Evolutionary conservation across 164 flowering plant genomes (phyloP), one percentile per base, ranked within the genome.

Genomic region (Vitis riparia): DNA sequence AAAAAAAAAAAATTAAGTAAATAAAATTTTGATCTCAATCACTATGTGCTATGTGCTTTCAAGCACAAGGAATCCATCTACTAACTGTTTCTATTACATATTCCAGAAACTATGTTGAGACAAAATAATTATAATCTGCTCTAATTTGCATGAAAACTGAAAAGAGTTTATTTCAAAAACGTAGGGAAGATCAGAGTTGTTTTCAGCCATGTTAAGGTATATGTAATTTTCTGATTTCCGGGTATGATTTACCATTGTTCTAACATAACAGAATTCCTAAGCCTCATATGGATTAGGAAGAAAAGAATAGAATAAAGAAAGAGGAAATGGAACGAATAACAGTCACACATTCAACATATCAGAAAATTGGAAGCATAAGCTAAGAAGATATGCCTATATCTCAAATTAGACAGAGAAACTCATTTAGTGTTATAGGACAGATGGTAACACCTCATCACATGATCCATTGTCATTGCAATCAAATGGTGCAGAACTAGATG

Each of bases 401-500:
- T 23, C 60, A 30, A 32, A 48, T n/a, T 49, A 5, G n/a, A 32
- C 49, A 63, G 55, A 19, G 8, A 56, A 68, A 11, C 44, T 37
- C 44, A 37, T 37, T 32, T 37, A 37, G 44, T 44, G 11, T 50
- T 12, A 48, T 53, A 61, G 58, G 68, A 60, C 55, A 76, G 65
- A 82, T 71, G 27, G 69, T 29, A 66, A 59, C 68, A 95, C 99
- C 98, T 95, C 99, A 77, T 87, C 86, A 77, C 97, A 95, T 59
- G 65, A 51, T 77, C 94, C 96, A 86, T 91, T 90, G 81, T 95
- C 91, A 73, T 64, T 61, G 85, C 97, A 85, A 79, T 93, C 97
- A 81, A 84, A 93, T 32, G 87, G 89, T 60, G 97, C 96, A 61
- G 94, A 79, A 85, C 98, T 93, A 70, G 99, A 95, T 55, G 99